Evolutionary conservation across 257 asterid species (phyloP), one percentile per base, ranked within the genome.

Genomic region (Verbascum thapsus): DNA sequence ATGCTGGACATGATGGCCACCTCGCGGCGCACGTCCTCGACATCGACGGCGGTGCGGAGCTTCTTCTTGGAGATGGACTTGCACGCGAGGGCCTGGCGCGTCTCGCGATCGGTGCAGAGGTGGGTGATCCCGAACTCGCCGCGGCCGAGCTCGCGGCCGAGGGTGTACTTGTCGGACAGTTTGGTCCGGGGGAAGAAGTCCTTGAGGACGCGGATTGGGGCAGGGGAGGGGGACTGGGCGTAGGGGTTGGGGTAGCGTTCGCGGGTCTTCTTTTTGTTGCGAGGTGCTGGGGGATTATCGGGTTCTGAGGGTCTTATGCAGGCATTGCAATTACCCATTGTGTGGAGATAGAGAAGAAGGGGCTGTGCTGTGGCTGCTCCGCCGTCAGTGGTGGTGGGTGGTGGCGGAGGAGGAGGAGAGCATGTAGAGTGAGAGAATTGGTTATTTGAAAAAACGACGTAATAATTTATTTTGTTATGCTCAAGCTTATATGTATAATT

Each of bases 111-210:
- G 6, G 96, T 88, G 72, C 95, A 86, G 34, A 88, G 83, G 35
- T 88, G 86, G 0, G 96, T 88, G 22, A 88, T 64, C 15, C 96
- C 96, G 43, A 88, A 88, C 44, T 88, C 95, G 7, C 95, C 96
- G n/a, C 96, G 84, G 12, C 96, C 96, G 56, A 86, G 84, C 72
- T 88, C 96, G 3, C 95, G 77, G 34, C 96, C 96, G 35, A 88
- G 81, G 39, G 73, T 39, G 51, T 88, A 88, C 76, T 86, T 83
- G 59, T 88, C 95, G 42, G 96, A 86, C 64, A 88, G 86, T 57
- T 79, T 72, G 18, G 81, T 68, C 6, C 69, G 63, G 5, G 87
- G 87, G 37, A 55, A 17, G 74, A 77, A 69, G 51, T 88, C 91
- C 39, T 86, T 86, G 18, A 88, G 82, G 7, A 88, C 95, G 2